Conservation (phyloP, 2,329 filamentous ascomycete genomes). For the Fusarium praegraminearum region DNA sequence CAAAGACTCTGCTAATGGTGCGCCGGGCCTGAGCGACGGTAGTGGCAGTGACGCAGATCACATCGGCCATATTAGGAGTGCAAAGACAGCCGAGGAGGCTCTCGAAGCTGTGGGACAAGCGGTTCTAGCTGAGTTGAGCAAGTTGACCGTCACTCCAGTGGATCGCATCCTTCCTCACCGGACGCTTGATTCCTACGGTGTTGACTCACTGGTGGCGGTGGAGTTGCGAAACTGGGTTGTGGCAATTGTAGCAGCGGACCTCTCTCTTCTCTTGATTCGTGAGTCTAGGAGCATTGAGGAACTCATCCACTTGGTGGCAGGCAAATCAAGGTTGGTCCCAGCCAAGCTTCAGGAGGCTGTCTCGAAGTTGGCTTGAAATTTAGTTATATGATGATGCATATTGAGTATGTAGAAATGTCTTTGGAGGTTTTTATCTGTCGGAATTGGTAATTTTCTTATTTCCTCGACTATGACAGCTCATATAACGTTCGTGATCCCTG, state of each 20-base stretch:
- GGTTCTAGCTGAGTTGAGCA: slow-evolving; percentile 10
- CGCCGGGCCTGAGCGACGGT: neutral
- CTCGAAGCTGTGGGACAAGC: slow-evolving; percentile 9
- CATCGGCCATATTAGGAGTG: slow-evolving; percentile 2
- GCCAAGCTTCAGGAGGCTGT: slow-evolving; percentile 8
- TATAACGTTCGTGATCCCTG: neutral
- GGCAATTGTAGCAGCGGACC: neutral
- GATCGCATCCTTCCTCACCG: slow-evolving; percentile 3
- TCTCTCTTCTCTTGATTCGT: slow-evolving; percentile 8
- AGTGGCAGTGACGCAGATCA: slow-evolving; percentile 6
- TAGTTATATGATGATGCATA: neutral
- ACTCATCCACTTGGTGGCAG: slow-evolving; percentile 5
- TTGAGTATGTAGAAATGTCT: neutral
- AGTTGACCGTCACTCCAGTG: slow-evolving; percentile 1
- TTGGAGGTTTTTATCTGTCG: neutral
- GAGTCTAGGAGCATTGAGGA: slow-evolving; percentile 7
- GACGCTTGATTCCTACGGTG: slow-evolving; percentile 7
- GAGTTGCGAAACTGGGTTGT: slow-evolving; percentile 8
- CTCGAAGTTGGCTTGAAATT: neutral
- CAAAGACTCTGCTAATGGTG: slow-evolving; percentile 5
- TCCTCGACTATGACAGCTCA: neutral
- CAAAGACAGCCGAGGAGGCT: slow-evolving; percentile 9
- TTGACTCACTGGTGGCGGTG: slow-evolving; percentile 5
- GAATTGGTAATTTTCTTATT: neutral
- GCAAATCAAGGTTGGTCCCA: slow-evolving; percentile 6